Evolutionary conservation across 2,329 filamentous ascomycete species (phyloP).

Genomic region (Magnaporthiopsis incrustans): DNA sequence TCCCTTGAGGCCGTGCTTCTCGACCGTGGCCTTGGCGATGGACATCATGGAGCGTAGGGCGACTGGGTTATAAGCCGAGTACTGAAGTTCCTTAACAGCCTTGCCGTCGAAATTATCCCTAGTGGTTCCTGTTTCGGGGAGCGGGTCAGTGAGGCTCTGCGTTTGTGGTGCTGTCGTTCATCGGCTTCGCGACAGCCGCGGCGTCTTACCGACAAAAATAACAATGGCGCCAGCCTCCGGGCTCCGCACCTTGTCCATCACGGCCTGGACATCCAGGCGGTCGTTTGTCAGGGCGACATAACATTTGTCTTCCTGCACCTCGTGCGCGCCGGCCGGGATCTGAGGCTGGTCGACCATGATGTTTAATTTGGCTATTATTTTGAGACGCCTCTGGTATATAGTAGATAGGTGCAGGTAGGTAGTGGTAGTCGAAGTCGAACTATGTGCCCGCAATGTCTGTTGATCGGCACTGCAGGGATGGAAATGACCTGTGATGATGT

Average conservation of each 20-base stretch:
- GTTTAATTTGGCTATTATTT: too few species aligned
- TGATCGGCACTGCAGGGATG: too few species aligned
- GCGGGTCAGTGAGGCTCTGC: too few species aligned
- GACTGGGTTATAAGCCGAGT: slow-evolving; percentile 64
- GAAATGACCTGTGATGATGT: too few species aligned
- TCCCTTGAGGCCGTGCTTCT: slow-evolving; percentile 58
- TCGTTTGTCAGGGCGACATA: slow-evolving; percentile 62
- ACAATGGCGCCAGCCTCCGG: slow-evolving; percentile 70
- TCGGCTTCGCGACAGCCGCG: too few species aligned
- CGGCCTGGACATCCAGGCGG: slow-evolving; percentile 45
- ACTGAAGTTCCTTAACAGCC: slow-evolving; percentile 66
- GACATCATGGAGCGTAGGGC: slow-evolving; percentile 60
- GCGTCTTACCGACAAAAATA: slow-evolving; percentile 55
- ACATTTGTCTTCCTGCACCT: slow-evolving; percentile 31
- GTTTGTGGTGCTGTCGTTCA: too few species aligned
- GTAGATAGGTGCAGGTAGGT: too few species aligned
- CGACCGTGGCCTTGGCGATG: slow-evolving; percentile 50
- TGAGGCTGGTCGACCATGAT: too few species aligned
- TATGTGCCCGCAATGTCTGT: too few species aligned
- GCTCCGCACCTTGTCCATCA: slow-evolving; percentile 62
- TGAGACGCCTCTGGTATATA: too few species aligned
- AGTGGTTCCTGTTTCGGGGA: slow-evolving; percentile 53
- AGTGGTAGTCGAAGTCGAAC: too few species aligned
- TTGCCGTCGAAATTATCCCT: slow-evolving; percentile 65
- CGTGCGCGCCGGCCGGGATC: neutral